Evolutionary conservation across 192 early-diverging fungal genomes (phyloP).

Genomic region (Coemansia erecta): DNA sequence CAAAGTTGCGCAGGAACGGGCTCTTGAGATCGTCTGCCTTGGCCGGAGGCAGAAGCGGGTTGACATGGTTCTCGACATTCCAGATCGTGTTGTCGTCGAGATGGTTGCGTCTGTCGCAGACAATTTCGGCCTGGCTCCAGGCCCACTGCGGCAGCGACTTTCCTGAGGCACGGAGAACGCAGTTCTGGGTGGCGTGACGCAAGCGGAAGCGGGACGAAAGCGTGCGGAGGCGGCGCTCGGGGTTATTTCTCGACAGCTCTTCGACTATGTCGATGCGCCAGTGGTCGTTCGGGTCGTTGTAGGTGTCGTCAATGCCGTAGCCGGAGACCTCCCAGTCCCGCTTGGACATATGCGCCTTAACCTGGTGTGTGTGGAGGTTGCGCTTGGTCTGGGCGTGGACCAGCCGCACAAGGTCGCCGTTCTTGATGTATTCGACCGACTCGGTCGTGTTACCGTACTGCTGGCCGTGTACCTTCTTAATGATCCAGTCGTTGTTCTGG

Average conservation of each 20-base stretch:
- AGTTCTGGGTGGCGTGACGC: constrained; percentile 67
- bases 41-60: constrained; percentile 68
- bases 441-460: constrained; percentile 35
- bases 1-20: constrained; percentile 79
- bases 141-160: constrained; percentile 94
- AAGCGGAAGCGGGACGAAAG: constrained; percentile 82
- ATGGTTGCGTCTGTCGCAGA: constrained; percentile 72
- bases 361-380: constrained; percentile 73
- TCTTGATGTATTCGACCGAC: constrained; percentile 40
- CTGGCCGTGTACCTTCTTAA: constrained; percentile 26
- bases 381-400: constrained; percentile 61
- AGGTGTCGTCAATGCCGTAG: constrained; percentile 69
- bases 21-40: constrained; percentile 62
- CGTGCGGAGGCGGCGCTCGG: constrained; percentile 59
- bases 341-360: constrained; percentile 64
- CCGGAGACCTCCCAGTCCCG: constrained; percentile 85
- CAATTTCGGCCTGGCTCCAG: constrained; percentile 91
- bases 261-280: constrained; percentile 87
- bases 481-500: constrained; percentile 87
- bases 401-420: constrained; percentile 80
- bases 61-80: constrained; percentile 90
- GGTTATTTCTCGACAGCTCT: constrained; percentile 43
- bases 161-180: constrained; percentile 73
- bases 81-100: constrained; percentile 74
- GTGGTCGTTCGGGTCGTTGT: constrained; percentile 83